Base-by-base conservation (phyloP, 2,329 filamentous ascomycete genomes). In the Aspergillus glaucus region DNA sequence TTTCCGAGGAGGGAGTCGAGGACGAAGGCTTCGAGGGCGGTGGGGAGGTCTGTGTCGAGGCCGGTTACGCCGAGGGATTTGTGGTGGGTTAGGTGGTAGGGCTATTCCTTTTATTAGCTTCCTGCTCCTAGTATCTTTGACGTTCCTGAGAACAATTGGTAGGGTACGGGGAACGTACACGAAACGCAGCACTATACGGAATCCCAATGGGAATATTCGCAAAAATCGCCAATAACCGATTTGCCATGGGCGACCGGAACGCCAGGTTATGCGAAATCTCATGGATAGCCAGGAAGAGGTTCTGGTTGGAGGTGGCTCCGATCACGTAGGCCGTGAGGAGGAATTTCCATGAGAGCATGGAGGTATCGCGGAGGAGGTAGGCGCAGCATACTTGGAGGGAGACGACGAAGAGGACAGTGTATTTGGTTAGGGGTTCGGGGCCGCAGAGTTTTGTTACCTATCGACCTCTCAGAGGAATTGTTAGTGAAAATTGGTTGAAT, bases 181-280 rank as follows among this genome's bases (percentile, higher is more conserved):
- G 80, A 76, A 98, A 98, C 0, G 90, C 92, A 56, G 93, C 93
- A 67, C 89, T 95, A 68, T 98, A 98, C 4, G 93, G 93, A 46
- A 97, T 79, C 43, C 88, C 93, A 66, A 98, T 98, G 43, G 93
- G 93, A 43, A 98, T 75, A 70, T 98, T 98, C 53, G 93, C 93
- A 66, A 96, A 82, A 52, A 98, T 87, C 56, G 93, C 93, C 56
- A 97, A 79, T 46, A 95, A 66, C 17, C 93, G 79, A 73, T 98
- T 98, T 52, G 83, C 85, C 39, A 84, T 67, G 1, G 88, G 79
- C 22, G 83, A 91, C 57, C 82, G 83, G 78, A 97, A 97, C 32
- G 92, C 93, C 54, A 98, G 78, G 67, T 98, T 98, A 75, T 98
- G 93, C 14, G 89, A 95, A 68, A 98, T 97, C 73, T 98, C 93